These are phyloP conservation scores for Orbilia brochopaga DNA, from an alignment of 2,329 filamentous ascomycete species.

Conservation along the genomic window DNA sequence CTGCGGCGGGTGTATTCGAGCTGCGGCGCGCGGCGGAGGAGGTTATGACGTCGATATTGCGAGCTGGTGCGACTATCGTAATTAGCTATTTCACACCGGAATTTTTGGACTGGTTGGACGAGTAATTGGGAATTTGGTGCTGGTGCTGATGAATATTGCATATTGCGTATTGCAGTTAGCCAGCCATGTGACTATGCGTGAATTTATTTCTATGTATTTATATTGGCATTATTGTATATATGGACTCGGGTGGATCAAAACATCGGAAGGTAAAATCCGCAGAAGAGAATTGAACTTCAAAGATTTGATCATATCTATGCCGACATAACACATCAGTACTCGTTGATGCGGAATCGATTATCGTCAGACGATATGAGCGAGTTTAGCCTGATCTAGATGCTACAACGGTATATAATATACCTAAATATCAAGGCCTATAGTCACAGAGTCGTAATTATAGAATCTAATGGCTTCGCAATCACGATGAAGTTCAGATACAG, in stretches of 20 bases:
- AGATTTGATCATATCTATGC: too few relatives aligned
- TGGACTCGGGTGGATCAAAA: background rate
- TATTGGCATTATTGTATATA: background rate
- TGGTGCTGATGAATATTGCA: background rate
- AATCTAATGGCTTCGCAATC: too few relatives aligned
- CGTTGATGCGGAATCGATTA: too few relatives aligned
- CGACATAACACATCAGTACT: too few relatives aligned
- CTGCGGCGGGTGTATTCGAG: conserved; percentile 95
- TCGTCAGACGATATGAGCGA: too few relatives aligned
- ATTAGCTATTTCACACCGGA: conserved; percentile 93
- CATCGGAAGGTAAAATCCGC: too few relatives aligned
- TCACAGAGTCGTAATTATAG: too few relatives aligned
- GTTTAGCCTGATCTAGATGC: too few relatives aligned
- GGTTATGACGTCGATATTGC: conserved; percentile 87
- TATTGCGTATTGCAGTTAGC: background rate
- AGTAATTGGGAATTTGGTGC: conserved; percentile 13
- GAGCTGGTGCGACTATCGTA: conserved; percentile 90
- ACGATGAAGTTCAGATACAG: too few relatives aligned
- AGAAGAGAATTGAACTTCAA: too few relatives aligned
- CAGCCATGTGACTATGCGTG: background rate
- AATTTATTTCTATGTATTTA: background rate
- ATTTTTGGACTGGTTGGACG: conserved; percentile 61
- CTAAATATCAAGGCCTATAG: too few relatives aligned
- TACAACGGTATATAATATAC: too few relatives aligned
- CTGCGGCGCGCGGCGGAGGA: conserved; percentile 94